phyloP scores from a whole-genome alignment of 2,329 filamentous ascomycete genomes.

The Eurotiales sp. region DNA sequence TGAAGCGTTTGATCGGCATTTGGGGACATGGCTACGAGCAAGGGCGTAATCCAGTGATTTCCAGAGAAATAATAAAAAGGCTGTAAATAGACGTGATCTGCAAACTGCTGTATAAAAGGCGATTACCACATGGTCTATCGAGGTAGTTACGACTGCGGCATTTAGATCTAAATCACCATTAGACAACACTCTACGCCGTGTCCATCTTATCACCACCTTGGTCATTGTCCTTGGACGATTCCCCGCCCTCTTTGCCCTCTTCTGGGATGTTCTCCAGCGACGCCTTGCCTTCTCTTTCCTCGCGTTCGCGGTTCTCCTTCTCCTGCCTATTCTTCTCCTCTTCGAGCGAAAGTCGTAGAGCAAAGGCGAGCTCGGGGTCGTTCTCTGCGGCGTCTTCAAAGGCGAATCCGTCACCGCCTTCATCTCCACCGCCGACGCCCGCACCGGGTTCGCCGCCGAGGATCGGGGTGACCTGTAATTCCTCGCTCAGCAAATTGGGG shows the following conservation, averaged over 20 bases:
- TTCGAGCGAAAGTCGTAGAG: slow-evolving; percentile 95
- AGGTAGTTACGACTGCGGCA: no score
- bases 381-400: slow-evolving; percentile 79
- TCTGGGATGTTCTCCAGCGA: slow-evolving; percentile 79
- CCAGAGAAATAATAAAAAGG: neutral
- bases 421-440: slow-evolving; percentile 37
- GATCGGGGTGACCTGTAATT: slow-evolving; percentile 84
- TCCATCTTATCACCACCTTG: slow-evolving; percentile 80
- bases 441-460: slow-evolving; percentile 75
- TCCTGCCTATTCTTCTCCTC: slow-evolving; percentile 94
- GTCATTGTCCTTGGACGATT: slow-evolving; percentile 45
- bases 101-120: slow-evolving; percentile 4
- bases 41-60: slow-evolving; percentile 39
- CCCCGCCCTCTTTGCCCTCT: slow-evolving; percentile 54
- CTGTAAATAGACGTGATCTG: neutral
- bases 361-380: slow-evolving; percentile 90
- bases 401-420: slow-evolving; percentile 56
- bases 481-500: slow-evolving; percentile 86
- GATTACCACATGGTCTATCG: slow-evolving; percentile 6
- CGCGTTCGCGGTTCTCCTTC: slow-evolving; percentile 73
- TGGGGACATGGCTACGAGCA: slow-evolving; percentile 72
- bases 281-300: slow-evolving; percentile 67
- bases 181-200: slow-evolving; percentile 77
- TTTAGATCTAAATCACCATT: no score
- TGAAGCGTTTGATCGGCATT: slow-evolving; percentile 87